These are phyloP conservation scores for Penicillium italicum DNA, from an alignment of 2,329 filamentous ascomycete species.

Conservation along the genomic window DNA sequence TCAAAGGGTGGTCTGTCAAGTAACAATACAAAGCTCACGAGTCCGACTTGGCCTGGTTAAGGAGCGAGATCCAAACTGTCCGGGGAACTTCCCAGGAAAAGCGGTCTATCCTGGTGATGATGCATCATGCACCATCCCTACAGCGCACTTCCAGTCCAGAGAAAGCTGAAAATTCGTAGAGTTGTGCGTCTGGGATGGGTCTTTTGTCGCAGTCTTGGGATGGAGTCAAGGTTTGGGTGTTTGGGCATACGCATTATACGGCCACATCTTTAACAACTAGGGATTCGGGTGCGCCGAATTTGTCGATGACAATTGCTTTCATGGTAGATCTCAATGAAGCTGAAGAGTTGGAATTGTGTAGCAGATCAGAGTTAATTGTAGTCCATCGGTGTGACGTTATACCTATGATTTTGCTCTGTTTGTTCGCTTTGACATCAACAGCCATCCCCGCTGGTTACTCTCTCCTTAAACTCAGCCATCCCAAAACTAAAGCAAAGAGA, in stretches of 20 bases:
- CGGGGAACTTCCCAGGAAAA: constrained; percentile 1
- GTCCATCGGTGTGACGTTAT: too few relatives aligned
- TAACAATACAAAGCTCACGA: constrained; percentile 50
- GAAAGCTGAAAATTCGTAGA: constrained; percentile 48
- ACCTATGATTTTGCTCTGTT: too few relatives aligned
- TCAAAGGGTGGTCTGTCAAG: constrained; percentile 51
- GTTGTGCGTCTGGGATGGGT: constrained; percentile 54
- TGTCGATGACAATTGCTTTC: too few relatives aligned
- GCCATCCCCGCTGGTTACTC: too few relatives aligned
- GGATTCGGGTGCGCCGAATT: too few relatives aligned
- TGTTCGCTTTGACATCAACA: too few relatives aligned
- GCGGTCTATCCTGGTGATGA: constrained; percentile 48
- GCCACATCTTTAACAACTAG: too few relatives aligned
- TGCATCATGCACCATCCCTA: constrained; percentile 57
- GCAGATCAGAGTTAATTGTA: too few relatives aligned
- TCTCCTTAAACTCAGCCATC: too few relatives aligned
- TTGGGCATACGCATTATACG: constrained; percentile 48
- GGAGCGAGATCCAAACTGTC: constrained; percentile 32
- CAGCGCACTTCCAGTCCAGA: constrained; percentile 49
- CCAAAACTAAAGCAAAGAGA: too few relatives aligned
- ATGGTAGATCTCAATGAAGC: too few relatives aligned
- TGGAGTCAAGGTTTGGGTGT: constrained; percentile 43
- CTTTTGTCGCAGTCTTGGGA: constrained; percentile 31
- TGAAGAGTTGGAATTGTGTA: too few relatives aligned
- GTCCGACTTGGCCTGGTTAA: constrained; percentile 52